A percentile compares a stretch with the other conserved stretches of the same genome.
phyloP scores from a whole-genome alignment of 1,139 yeast species.

The Yarrowia galli region DNA sequence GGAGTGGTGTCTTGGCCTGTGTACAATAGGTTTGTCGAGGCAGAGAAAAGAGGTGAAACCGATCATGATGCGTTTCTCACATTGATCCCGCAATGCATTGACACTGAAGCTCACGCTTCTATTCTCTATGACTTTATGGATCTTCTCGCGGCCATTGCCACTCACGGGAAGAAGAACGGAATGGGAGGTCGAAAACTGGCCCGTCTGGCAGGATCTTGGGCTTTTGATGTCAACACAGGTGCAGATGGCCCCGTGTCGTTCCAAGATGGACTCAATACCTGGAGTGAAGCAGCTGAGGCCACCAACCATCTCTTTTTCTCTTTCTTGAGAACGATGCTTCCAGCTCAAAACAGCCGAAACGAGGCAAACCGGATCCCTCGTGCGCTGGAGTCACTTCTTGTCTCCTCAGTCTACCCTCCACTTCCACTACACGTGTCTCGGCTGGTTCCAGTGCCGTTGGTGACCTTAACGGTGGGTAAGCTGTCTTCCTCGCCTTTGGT shows the following conservation, averaged over 20 bases:
- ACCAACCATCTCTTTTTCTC: slow-evolving; percentile 80
- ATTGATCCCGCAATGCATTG: slow-evolving; percentile 81
- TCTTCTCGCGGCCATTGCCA: slow-evolving; percentile 75
- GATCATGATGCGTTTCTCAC: slow-evolving; percentile 72
- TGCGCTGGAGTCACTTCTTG: slow-evolving; percentile 55
- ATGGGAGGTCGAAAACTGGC: slow-evolving; percentile 81
- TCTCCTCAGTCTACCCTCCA: slow-evolving; percentile 56
- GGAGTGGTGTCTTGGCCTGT: slow-evolving; percentile 89
- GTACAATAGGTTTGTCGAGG: slow-evolving; percentile 69
- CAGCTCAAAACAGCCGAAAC: slow-evolving; percentile 40
- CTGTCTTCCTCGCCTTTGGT: slow-evolving; percentile 68
- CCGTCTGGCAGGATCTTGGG: slow-evolving; percentile 89
- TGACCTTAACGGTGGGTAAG: slow-evolving; percentile 68
- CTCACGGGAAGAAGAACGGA: slow-evolving; percentile 81
- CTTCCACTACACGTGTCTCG: slow-evolving; percentile 51
- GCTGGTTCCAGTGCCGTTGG: slow-evolving; percentile 67
- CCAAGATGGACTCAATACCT: slow-evolving; percentile 73
- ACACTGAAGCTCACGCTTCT: slow-evolving; percentile 87
- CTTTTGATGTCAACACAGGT: slow-evolving; percentile 61
- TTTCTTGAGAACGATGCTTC: slow-evolving; percentile 73
- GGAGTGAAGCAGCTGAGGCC: slow-evolving; percentile 80
- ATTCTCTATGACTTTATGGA: slow-evolving; percentile 89
- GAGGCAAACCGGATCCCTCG: slow-evolving; percentile 41
- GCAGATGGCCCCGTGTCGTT: slow-evolving; percentile 53
- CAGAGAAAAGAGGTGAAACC: slow-evolving; percentile 63